Evolutionary conservation across 2,329 filamentous ascomycete species (phyloP), one percentile per base, ranked within the genome.

Genomic region (Fusarium sacchari): DNA sequence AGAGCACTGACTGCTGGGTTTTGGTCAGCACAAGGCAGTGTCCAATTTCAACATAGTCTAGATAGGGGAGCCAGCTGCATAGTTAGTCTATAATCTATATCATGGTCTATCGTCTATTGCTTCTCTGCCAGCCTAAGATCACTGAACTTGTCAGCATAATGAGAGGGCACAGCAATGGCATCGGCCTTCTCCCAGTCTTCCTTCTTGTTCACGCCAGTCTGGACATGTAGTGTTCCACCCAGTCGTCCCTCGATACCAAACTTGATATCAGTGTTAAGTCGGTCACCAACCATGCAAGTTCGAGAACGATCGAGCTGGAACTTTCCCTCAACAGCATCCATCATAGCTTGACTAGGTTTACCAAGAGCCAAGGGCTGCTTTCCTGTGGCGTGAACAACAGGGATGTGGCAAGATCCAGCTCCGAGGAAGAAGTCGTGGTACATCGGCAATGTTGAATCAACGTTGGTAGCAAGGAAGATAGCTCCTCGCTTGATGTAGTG

Each of bases 301-400:
- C 91, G 91, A 68, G 88, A 89, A 42, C 95, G 89, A 81, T 98
- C 92, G 60, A 99, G 92, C 75, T 93, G 88, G 82, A 98, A 98
- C 83, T 97, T 97, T 66, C 96, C 96, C 86, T 98, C 96, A 64
- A 99, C 93, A 7, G 96, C 95, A 82, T 98, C 96, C 96, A 99
- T 97, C 96, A 99, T 99, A 8, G 96, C 96, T 85, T 97, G 95
- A 81, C 94, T 97, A 7, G 96, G 96, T 85, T 99, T 99, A 2
- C 96, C 96, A 44, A 98, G 85, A 7, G 94, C 91, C 37, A 94
- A 83, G 2, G 96, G 96, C 77, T 93, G 87, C 80, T 89, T 84
- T 24, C 86, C 87, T 8, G 89, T 86, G 86, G 94, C 94, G 81
- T 93, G 92, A 60, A 92, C 87, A 67, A 99, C 84, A 5, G 95